phyloP scores from a whole-genome alignment of 2,329 filamentous ascomycete species.

The Pseudogymnoascus sp. region DNA sequence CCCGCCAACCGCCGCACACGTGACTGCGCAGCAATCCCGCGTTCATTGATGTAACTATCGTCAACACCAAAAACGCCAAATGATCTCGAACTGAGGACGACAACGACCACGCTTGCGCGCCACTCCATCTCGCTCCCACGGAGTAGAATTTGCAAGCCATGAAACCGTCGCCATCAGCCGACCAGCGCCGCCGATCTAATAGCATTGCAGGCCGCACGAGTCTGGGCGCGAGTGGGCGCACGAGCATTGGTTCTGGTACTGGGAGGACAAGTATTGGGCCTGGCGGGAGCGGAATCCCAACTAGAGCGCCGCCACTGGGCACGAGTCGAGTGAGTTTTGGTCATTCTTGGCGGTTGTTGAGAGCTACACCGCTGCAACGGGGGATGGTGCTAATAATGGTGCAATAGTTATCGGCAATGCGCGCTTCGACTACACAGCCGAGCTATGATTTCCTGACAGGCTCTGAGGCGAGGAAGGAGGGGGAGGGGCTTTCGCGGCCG shows the following conservation, averaged over 20 bases:
- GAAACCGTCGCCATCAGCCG: background rate
- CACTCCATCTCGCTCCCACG: background rate
- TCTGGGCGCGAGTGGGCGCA: background rate
- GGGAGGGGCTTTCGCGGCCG: constrained; percentile 27
- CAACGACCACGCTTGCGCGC: background rate
- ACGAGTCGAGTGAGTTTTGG: background rate
- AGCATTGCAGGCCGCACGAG: constrained; percentile 5
- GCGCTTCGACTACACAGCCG: constrained; percentile 42
- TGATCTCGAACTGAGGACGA: background rate
- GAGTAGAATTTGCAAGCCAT: background rate
- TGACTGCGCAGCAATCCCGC: constrained; percentile 9
- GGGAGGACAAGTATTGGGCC: constrained; percentile 1
- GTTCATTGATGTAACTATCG: constrained; percentile 7
- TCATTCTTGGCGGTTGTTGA: background rate
- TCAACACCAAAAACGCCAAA: constrained; percentile 10
- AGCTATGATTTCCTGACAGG: constrained; percentile 52
- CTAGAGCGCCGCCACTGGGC: background rate
- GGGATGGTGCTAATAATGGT: background rate
- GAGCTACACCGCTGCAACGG: background rate
- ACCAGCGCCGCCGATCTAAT: background rate
- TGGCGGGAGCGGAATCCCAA: background rate
- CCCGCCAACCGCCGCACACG: background rate
- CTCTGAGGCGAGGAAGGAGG: constrained; percentile 30
- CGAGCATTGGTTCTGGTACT: background rate
- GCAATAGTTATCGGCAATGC: constrained; percentile 37